Evolutionary conservation across 345 rosid genomes (phyloP).

Genomic region (Syzygium grande): DNA sequence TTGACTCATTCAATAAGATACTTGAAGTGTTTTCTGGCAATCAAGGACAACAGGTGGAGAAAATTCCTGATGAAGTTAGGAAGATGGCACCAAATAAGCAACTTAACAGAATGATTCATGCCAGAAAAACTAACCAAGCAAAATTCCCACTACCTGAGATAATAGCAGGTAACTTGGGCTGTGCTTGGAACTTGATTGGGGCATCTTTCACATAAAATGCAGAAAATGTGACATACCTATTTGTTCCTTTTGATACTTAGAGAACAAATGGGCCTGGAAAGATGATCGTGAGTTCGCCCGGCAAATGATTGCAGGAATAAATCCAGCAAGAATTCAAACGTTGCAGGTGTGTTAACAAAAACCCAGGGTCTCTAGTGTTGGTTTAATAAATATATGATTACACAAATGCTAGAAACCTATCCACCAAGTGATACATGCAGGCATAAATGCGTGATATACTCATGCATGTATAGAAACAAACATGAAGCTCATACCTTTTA

Average conservation of each 20-base stretch:
- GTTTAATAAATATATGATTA: neutral
- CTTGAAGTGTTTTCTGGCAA: slow-evolving; percentile 23
- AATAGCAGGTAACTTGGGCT: slow-evolving; percentile 26
- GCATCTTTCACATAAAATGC: neutral
- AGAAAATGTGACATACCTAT: neutral
- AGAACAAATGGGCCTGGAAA: slow-evolving; percentile 56
- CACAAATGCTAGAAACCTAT: neutral
- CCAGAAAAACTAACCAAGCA: slow-evolving; percentile 8
- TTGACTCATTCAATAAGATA: slow-evolving; percentile 46
- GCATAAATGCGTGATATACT: neutral
- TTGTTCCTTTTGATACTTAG: slow-evolving; percentile 10
- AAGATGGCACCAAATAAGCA: slow-evolving; percentile 21
- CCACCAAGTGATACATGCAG: neutral
- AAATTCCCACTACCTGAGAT: slow-evolving; percentile 46
- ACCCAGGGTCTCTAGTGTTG: neutral
- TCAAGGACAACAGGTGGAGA: slow-evolving; percentile 10
- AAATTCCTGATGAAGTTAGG: slow-evolving; percentile 16
- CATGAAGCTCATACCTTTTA: neutral
- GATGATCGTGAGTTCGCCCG: slow-evolving; percentile 67
- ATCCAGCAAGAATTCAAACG: slow-evolving; percentile 54
- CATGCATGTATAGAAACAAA: neutral
- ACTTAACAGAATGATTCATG: slow-evolving; percentile 7
- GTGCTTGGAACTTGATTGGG: neutral
- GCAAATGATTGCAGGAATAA: slow-evolving; percentile 85
- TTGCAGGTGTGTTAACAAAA: slow-evolving; percentile 28